phyloP scores from a whole-genome alignment of 202 grass and related monocot species.

The Setaria viridis region DNA sequence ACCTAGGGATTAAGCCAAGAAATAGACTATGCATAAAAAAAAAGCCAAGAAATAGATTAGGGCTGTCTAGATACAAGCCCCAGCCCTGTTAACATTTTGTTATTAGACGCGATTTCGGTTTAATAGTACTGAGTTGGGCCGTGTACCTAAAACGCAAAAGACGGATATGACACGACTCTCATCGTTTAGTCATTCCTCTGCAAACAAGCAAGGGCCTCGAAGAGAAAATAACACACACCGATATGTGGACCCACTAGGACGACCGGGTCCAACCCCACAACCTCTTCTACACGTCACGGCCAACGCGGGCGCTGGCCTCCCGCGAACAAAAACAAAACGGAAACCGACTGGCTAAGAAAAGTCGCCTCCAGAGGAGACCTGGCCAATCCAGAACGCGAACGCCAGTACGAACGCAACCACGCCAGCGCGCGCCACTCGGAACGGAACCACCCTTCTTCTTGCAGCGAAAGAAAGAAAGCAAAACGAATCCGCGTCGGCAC shows the following conservation, averaged over 20 bases:
- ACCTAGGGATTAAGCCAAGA: no score
- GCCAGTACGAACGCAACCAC: background rate
- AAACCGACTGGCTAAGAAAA: slow-evolving; percentile 23
- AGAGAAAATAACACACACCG: no score
- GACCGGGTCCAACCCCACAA: background rate
- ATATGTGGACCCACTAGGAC: background rate
- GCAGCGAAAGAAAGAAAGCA: slow-evolving; percentile 53
- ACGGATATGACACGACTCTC: no score
- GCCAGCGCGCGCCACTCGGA: background rate
- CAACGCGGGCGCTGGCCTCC: slow-evolving; percentile 4
- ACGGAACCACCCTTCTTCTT: slow-evolving; percentile 39
- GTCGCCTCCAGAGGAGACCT: slow-evolving; percentile 26
- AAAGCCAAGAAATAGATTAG: no score
- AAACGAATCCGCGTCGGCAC: slow-evolving; percentile 20
- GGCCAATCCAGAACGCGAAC: background rate
- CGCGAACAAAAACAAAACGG: background rate
- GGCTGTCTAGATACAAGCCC: no score
- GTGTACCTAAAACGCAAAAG: no score
- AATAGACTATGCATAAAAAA: no score
- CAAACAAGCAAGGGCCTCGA: no score
- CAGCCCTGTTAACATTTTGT: no score
- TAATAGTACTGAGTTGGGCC: no score
- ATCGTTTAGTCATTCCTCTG: no score
- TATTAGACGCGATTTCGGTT: no score
- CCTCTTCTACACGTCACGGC: slow-evolving; percentile 9